Conservation (phyloP, 2,329 filamentous ascomycete genomes). For the Truncatella angustata region DNA sequence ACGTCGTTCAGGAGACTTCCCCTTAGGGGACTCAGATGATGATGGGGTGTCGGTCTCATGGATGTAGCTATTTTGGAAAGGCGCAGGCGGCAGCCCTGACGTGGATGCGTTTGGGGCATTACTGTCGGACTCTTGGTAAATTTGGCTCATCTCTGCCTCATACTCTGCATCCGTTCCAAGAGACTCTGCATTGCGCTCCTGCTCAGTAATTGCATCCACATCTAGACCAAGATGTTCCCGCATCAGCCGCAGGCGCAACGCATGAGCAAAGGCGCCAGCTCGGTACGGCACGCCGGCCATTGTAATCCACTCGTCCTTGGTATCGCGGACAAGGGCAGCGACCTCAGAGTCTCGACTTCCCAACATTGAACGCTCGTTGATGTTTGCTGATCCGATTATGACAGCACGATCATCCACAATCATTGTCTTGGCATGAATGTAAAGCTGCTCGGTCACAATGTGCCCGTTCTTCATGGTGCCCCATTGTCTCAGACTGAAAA, state of each 20-base stretch:
- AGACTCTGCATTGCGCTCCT: conserved; percentile 64
- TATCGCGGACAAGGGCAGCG: conserved; percentile 86
- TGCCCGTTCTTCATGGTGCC: conserved; percentile 83
- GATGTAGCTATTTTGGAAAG: conserved; percentile 24
- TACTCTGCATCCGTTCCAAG: conserved; percentile 9
- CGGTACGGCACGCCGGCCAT: conserved; percentile 90
- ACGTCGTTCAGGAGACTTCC: conserved; percentile 36
- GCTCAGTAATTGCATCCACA: conserved; percentile 84
- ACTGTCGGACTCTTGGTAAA: conserved; percentile 51
- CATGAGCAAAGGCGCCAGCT: conserved; percentile 90
- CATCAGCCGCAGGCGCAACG: conserved; percentile 90
- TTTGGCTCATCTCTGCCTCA: conserved; percentile 55
- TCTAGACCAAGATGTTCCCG: conserved; percentile 95
- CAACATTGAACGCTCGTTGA: conserved; percentile 96
- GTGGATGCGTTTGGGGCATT: conserved; percentile 13
- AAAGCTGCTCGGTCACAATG: conserved; percentile 91
- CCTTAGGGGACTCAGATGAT: conserved; percentile 30
- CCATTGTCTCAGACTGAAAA: conserved; percentile 91
- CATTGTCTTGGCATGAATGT: conserved; percentile 97
- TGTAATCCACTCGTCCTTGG: conserved; percentile 84
- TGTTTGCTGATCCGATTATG: conserved; percentile 96
- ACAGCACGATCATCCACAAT: conserved; percentile 91
- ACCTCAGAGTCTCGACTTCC: conserved; percentile 90
- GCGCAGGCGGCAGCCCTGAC: neutral
- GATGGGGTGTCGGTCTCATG: conserved; percentile 22